Conservation (phyloP, 2,329 filamentous ascomycete genomes). For the Dactylellina cionopaga region DNA sequence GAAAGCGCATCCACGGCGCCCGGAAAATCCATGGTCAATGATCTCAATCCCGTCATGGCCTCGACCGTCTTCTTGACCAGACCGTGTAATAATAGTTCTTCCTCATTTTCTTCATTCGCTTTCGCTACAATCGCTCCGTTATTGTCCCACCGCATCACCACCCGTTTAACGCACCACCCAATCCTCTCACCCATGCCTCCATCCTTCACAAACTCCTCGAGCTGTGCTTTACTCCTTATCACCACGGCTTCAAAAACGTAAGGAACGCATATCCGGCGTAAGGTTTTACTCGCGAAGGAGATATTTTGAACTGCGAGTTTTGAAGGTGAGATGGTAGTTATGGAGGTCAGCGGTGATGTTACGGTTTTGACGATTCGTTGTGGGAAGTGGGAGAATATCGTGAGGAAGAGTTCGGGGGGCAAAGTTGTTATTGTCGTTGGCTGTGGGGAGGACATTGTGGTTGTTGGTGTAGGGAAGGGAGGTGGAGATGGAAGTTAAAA, state of each 20-base stretch:
- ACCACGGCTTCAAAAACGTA: constrained; percentile 35
- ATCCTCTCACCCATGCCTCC: constrained; percentile 1
- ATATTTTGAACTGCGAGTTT: constrained; percentile 31
- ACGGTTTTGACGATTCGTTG: constrained; percentile 21
- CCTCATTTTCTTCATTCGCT: background rate
- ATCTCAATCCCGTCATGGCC: constrained; percentile 14
- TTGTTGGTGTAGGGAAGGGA: background rate
- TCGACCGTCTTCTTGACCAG: background rate
- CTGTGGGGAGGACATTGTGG: background rate
- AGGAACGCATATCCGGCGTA: constrained; percentile 12
- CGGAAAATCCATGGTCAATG: constrained; percentile 26
- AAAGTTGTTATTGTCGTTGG: constrained; percentile 6
- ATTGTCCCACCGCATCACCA: constrained; percentile 27
- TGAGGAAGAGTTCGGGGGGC: constrained; percentile 35
- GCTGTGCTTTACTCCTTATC: background rate
- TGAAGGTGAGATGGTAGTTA: constrained; percentile 12
- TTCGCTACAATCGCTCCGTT: constrained; percentile 8
- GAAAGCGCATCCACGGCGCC: constrained; percentile 20
- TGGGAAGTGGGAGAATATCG: constrained; percentile 33
- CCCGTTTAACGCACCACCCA: constrained; percentile 12
- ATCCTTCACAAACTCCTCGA: constrained; percentile 1
- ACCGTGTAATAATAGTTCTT: background rate
- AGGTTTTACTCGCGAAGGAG: background rate
- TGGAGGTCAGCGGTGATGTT: constrained; percentile 7
- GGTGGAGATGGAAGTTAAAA: background rate